Base-by-base conservation (phyloP, 441 rosid genomes). In the Biscutella laevigata region DNA sequence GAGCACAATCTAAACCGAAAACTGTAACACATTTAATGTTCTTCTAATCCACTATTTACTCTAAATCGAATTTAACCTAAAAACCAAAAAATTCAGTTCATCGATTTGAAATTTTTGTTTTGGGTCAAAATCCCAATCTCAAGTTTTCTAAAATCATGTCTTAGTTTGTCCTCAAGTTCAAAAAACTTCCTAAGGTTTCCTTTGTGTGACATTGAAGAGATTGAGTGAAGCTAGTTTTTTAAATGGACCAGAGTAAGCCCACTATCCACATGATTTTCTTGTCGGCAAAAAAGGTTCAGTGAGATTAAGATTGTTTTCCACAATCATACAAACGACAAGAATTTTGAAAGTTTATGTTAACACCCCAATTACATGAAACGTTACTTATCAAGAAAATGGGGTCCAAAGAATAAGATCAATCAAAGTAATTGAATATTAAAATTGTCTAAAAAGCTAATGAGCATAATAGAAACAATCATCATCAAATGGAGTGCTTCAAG, bases 211-310 rank as follows among this genome's bases (percentile, higher is more conserved):
- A 34, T 42, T 43, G 32, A 43, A 24, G 19, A 34, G 46, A 26
- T 21, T 43, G 13, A 20, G 16, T 6, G 22, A 21, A 61, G 16
- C 16, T 7, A 46, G 30, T 35, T 38, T 46, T 15, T 15, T 1
- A 16, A 5, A 63, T 45, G 42, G 57, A 43, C 37, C 13, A 37
- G 39, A 32, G 56, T 25, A 38, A 57, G 57, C 58, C 58, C 58
- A 56, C 4, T 49, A 13, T 25, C 1, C 32, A 24, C 14, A 39
- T 37, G 3, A 5, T n/a, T n/a, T 45, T 47, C 9, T 24, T 37
- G 62, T 62, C 61, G 28, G 56, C 49, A n/a, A n/a, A 22, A 17
- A 42, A 37, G 3, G 26, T 21, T 35, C 29, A 5, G 11, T 8
- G 21, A 7, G 60, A 37, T 35, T 5, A 4, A n/a, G n/a, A n/a